Base-by-base conservation (phyloP, 371 early-diverging fungal species). In the Mortierella sp. region DNA sequence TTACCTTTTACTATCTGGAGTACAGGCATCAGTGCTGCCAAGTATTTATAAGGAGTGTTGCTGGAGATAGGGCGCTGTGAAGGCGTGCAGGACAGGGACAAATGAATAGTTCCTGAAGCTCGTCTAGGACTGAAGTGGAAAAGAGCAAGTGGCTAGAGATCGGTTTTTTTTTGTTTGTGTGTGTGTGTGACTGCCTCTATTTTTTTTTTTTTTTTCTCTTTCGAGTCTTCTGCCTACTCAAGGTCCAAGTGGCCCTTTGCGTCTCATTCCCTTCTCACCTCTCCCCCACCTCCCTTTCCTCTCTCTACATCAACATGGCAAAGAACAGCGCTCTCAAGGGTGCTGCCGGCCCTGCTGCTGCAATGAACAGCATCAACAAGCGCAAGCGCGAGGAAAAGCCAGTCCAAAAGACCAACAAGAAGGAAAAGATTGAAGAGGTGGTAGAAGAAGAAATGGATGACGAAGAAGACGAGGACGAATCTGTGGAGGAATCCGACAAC, bases 351-450 rank as follows among this genome's bases (percentile, higher is more conserved):
- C 58, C 69, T 48, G 51, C 58, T 46, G 67, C 68, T 57, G 68
- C 48, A 44, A 30, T 50, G 43, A 56, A 70, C 52, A 67, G 70
- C 51, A 55, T 18, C 37, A 67, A 72, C 62, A 77, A 77, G 71
- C 72, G 77, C 64, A 77, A 77, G 72, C 50, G 77, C 7, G 77
- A 77, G 55, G 77, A 77, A 56, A 77, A 77, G 66, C 60, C 72
- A 46, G 57, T 72, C 15, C 72, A 72, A 45, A 77, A 77, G 66
- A 77, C 77, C 58, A 77, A 51, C 67, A 79, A 79, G 74, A 79
- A 74, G 70, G 80, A 73, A 26, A 79, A 79, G 74, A 56, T 76
- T 64, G 64, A 52, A n/a, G 37, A 77, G 53, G 69, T 68, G 45
- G 62, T 64, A 37, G 51, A 72, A 14, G 79, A 72, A 60, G 56